Percentiles rank a stretch among this genome's conserved stretches.
Evolutionary conservation across 495 filamentous ascomycete genomes (phyloP).

Genomic region (Talaromyces proteolyticus): DNA sequence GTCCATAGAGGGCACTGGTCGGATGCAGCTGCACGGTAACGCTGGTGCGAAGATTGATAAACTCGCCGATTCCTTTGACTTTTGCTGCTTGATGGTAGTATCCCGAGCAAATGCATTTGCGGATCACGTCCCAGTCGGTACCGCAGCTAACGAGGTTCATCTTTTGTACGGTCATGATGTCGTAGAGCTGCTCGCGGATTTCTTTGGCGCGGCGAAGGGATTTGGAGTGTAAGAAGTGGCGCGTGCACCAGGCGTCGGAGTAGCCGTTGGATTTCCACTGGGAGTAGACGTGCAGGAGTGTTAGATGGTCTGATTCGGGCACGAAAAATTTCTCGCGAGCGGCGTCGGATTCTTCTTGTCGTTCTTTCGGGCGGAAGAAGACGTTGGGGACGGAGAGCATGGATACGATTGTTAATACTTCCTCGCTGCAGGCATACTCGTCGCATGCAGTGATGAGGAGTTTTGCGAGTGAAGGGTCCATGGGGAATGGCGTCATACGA

Average conservation of each 20-base stretch:
- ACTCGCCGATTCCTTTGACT: conserved; percentile 94
- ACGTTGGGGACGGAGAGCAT: conserved; percentile 97
- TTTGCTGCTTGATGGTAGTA: conserved; percentile 99
- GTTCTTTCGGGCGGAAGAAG: conserved; percentile 96
- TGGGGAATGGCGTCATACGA: conserved; percentile 96
- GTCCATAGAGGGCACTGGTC: conserved; percentile 84
- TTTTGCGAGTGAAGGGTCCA: conserved; percentile 92
- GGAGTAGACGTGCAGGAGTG: conserved; percentile 90
- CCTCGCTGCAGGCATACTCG: conserved; percentile 88
- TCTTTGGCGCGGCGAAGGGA: conserved; percentile 85
- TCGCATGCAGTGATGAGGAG: conserved; percentile 82
- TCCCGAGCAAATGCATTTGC: conserved; percentile 94
- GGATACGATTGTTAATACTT: conserved; percentile 96
- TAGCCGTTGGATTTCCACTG: conserved; percentile 92
- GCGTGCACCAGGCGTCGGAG: conserved; percentile 85
- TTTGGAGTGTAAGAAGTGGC: conserved; percentile 92
- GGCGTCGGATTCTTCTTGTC: conserved; percentile 92
- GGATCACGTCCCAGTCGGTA: conserved; percentile 92
- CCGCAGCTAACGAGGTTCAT: conserved; percentile 86
- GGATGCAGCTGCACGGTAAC: conserved; percentile 93
- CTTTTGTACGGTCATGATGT: conserved; percentile 93
- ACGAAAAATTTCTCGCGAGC: conserved; percentile 99
- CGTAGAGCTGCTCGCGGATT: conserved; percentile 85
- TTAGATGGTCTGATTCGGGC: conserved; percentile 94
- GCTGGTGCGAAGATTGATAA: conserved; percentile 90